phyloP scores from a whole-genome alignment of 2,329 filamentous ascomycete genomes.

The Fusarium mundagurra region DNA sequence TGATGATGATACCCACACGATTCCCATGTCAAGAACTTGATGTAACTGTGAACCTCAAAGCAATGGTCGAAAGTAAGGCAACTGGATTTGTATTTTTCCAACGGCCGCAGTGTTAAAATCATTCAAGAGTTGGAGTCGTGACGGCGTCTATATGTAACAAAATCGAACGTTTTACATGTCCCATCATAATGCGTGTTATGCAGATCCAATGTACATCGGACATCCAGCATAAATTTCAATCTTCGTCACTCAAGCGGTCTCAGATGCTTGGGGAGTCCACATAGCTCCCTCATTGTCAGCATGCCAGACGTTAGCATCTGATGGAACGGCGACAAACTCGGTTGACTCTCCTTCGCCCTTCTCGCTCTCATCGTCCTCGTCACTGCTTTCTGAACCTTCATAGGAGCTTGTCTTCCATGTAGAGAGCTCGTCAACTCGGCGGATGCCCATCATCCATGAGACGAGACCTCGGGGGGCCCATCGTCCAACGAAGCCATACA shows the following conservation, averaged over 20 bases:
- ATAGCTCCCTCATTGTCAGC: conserved; percentile 56
- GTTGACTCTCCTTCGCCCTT: conserved; percentile 44
- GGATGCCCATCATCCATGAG: conserved; percentile 92
- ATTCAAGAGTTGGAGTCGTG: conserved; percentile 44
- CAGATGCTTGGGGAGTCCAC: conserved; percentile 51
- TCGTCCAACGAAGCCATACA: conserved; percentile 86
- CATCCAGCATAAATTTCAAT: conserved; percentile 20
- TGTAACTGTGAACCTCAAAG: neutral
- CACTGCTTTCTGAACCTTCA: conserved; percentile 50
- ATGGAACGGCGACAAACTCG: conserved; percentile 63
- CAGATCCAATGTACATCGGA: conserved; percentile 19
- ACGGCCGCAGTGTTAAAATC: conserved; percentile 3
- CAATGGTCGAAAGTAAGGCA: conserved; percentile 8
- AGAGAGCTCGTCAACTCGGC: conserved; percentile 67
- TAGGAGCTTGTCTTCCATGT: conserved; percentile 61
- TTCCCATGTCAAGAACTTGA: neutral
- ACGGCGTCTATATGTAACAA: conserved; percentile 45
- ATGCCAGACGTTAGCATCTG: conserved; percentile 54
- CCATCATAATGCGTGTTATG: conserved; percentile 38
- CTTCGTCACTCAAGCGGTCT: conserved; percentile 28
- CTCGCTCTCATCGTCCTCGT: conserved; percentile 50
- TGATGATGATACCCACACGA: conserved; percentile 29
- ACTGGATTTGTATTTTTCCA: conserved; percentile 17
- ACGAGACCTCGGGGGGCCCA: conserved; percentile 82
- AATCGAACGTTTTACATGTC: conserved; percentile 38